A percentile compares a stretch with the other conserved stretches of the same genome.
Conservation (phyloP, 2,329 filamentous ascomycete species). For the Botrytis hyacinthi region DNA sequence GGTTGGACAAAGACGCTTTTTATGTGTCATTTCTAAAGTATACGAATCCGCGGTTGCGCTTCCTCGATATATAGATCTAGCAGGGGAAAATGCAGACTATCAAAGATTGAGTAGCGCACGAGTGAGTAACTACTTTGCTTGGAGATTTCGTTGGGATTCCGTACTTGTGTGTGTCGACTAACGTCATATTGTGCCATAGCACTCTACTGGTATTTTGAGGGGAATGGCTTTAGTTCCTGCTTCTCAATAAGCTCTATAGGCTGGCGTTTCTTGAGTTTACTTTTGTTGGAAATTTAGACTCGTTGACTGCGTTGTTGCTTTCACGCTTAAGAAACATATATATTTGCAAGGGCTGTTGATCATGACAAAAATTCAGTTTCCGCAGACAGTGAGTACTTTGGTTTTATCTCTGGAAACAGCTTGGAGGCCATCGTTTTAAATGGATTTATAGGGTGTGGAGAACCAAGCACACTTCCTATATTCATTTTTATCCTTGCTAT, state of each 20-base stretch:
- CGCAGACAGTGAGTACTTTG: too few species aligned
- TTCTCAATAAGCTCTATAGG: fast-evolving
- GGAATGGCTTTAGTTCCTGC: not conserved
- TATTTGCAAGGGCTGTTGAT: not conserved
- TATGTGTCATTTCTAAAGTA: not conserved
- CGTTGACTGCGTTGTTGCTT: fast-evolving
- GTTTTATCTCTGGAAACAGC: not conserved
- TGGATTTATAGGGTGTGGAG: not conserved
- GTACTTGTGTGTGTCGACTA: not conserved
- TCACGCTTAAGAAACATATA: not conserved
- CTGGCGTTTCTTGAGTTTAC: not conserved
- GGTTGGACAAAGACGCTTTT: not conserved
- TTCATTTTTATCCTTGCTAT: too few species aligned
- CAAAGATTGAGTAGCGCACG: not conserved
- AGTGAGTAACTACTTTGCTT: not conserved
- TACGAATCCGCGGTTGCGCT: too few species aligned
- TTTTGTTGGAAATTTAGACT: not conserved
- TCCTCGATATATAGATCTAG: too few species aligned
- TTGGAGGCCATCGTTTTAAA: not conserved
- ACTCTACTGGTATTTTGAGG: not conserved
- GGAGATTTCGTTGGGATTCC: not conserved
- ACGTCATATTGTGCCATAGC: not conserved
- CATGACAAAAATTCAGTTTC: fast-evolving
- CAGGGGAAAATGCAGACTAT: not conserved
- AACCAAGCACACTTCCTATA: not conserved